Evolutionary conservation across 805 yeast genomes (phyloP), one percentile per base, ranked within the genome.

Genomic region (Tetrapisispora phaffii): DNA sequence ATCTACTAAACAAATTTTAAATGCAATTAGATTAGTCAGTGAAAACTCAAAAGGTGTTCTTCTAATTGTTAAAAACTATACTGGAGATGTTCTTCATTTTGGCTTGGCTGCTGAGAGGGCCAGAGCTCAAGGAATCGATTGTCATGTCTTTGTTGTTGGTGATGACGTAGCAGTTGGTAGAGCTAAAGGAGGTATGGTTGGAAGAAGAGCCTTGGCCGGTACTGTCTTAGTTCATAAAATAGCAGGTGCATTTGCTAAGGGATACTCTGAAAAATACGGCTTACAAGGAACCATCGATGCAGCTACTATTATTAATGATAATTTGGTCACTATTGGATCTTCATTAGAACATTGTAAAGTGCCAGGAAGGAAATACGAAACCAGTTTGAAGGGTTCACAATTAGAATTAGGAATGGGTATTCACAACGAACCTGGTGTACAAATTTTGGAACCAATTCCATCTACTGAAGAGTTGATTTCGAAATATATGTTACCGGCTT

Each of bases 151-250:
- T 36, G 75, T 82, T 44, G 89, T 89, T 24, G 84, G 87, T 38
- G 97, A 89, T 60, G 97, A 89, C 62, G 96, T 88, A 23, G 87
- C 96, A 7, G 96, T 90, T 38, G 96, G 96, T n/a, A 73, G 82
- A 55, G 74, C 80, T 23, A 89, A 88, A 58, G 90, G 93, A 58
- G 88, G 86, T 19, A 76, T 85, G 71, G 97, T 90, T 41, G 97
- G 97, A 17, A 77, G 97, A 67, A 76, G 97, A 67, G 97, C 95
- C 26, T 72, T 89, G 45, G 95, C 97, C 0, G 97, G 96, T 34
- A 88, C 96, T 1, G 79, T 82, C 0, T 64, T 89, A 15, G 87
- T 87, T 26, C 97, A 89, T 67, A 89, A 89, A 64, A 70, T 82
- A 44, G 75, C 84, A 19, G 96, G 97, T 38, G 90, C 89, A 2